These are phyloP conservation scores for Chenopodium berlandieri DNA, from an alignment of 148 eudicot genomes.

Conservation along the genomic window DNA sequence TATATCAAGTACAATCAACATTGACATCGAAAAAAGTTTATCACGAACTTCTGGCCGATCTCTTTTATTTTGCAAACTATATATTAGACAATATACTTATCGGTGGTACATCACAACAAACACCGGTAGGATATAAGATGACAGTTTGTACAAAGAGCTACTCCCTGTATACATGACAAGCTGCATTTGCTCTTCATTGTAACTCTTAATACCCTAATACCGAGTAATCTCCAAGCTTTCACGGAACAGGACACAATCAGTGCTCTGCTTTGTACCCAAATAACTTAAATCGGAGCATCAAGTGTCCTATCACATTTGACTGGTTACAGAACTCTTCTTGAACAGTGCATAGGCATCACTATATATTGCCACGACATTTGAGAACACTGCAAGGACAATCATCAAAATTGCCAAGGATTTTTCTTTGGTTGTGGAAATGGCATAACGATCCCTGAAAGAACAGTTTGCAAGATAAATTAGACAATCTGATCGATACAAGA, in stretches of 20 bases:
- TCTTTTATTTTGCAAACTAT: not conserved
- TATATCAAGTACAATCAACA: not conserved
- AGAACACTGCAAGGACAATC: constrained; percentile 67
- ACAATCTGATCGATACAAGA: not conserved
- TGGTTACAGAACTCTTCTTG: constrained; percentile 40
- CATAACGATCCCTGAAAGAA: constrained; percentile 60
- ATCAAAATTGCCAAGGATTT: constrained; percentile 54
- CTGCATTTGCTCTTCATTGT: constrained; percentile 8
- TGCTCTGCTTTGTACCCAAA: constrained; percentile 1
- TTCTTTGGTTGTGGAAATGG: constrained; percentile 50
- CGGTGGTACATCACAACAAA: constrained; percentile 9
- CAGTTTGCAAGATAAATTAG: not conserved
- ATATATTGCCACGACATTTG: constrained; percentile 67
- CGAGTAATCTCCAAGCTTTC: constrained; percentile 8
- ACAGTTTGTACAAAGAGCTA: constrained; percentile 3
- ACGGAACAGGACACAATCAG: not conserved
- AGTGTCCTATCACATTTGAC: constrained; percentile 17
- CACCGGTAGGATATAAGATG: constrained; percentile 1
- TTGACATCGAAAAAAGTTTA: not conserved
- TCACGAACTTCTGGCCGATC: not conserved
- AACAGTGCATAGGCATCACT: constrained; percentile 62
- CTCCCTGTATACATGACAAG: not conserved
- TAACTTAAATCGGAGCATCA: not conserved
- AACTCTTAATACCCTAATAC: not conserved
- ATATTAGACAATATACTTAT: not conserved